Percentiles rank a stretch among this genome's conserved stretches.
Evolutionary conservation across 257 asterid genomes (phyloP).

Genomic region (Nicotiana tomentosiformis): DNA sequence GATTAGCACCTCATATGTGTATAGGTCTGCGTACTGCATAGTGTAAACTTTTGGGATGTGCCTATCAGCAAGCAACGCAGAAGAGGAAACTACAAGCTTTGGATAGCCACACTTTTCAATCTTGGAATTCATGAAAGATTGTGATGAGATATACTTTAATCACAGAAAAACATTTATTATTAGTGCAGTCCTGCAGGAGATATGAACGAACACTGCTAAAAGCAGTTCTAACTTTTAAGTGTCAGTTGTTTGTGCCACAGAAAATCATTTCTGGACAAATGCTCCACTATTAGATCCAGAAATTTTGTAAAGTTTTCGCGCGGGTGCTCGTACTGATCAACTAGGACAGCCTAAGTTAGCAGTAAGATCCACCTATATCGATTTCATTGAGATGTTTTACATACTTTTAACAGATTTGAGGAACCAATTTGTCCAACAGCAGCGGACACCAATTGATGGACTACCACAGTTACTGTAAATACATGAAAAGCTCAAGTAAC

Average conservation of each 20-base stretch:
- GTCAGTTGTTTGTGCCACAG: background rate
- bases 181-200: background rate
- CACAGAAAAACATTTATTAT: background rate
- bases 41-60: background rate
- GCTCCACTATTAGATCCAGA: background rate
- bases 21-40: background rate
- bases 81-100: background rate
- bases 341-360: background rate
- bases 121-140: background rate
- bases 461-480: background rate
- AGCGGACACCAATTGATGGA: background rate
- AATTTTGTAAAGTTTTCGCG: background rate
- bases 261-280: background rate
- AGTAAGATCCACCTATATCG: background rate
- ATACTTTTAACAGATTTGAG: background rate
- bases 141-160: background rate
- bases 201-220: background rate
- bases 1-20: background rate
- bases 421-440: background rate
- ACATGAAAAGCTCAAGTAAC: constrained; percentile 1
- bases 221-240: background rate
- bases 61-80: background rate
- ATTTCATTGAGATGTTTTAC: background rate
- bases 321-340: background rate
- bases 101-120: background rate